Evolutionary conservation across 129 eudicot species (phyloP), one percentile per base, ranked within the genome.

Genomic region (Erigeron canadensis): DNA sequence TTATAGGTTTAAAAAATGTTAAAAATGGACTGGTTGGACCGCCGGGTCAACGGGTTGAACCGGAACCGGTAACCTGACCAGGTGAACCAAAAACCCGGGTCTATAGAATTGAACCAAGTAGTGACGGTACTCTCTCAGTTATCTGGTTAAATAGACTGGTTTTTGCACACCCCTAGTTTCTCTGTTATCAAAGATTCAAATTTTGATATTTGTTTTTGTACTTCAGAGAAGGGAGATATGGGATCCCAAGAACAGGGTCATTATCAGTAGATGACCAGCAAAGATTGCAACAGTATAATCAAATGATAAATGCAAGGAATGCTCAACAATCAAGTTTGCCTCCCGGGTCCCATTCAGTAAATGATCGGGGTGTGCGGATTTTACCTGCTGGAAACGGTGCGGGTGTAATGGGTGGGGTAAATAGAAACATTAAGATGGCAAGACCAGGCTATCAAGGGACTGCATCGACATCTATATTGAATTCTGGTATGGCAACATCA

Each of bases 181-280:
- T 18, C 15, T 22, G 7, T 28, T 28, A 28, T 28, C 34, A 28
- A 28, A 28, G 42, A 59, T 7, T 43, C 68, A 53, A 43, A 47
- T 55, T 70, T 39, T 79, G 22, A 79, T 55, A 28, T 47, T 74
- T 51, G 65, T 22, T 46, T 63, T 74, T 69, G 34, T 63, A 44
- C 16, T 7, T 78, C 0, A 82, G 96, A 83, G 98, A 85, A 65
- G 92, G 81, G 69, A 87, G 98, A 81, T 87, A 86, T 53, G 82
- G 84, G 54, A 81, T 84, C 56, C 87, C 93, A 18, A 90, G 98
- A 65, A 69, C 95, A 38, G 80, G 83, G 71, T 77, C 96, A 23
- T 82, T 86, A 68, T 75, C 96, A 19, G 85, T 72, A 62, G 93
- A 94, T 57, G 98, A 94, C 62, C 97, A 89, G 70, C 96, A 89